Percentiles rank a stretch among this genome's conserved stretches.
Evolutionary conservation across 2,329 filamentous ascomycete genomes (phyloP).

Genomic region (Fusarium sp.): DNA sequence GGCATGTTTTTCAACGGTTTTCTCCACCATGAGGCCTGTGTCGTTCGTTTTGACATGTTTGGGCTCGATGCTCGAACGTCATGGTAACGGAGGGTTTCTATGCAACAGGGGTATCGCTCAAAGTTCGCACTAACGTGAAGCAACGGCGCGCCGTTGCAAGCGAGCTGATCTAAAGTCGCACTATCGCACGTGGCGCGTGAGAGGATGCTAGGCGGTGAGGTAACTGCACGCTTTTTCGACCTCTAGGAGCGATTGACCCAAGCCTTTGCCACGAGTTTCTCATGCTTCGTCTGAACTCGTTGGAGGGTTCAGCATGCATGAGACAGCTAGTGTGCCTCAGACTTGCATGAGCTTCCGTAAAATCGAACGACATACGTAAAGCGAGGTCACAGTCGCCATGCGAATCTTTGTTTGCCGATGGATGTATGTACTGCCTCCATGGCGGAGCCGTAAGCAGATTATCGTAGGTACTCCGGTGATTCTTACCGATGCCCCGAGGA

Average conservation of each 20-base stretch:
- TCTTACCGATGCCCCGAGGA: conserved; percentile 12
- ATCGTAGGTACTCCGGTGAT: conserved; percentile 11
- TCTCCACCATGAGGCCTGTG: conserved; percentile 19
- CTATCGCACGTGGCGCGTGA: conserved; percentile 34
- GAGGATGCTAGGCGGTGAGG: conserved; percentile 19
- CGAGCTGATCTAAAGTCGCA: conserved; percentile 22
- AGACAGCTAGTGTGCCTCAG: conserved; percentile 11
- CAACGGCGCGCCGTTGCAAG: conserved; percentile 32
- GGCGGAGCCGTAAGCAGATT: conserved; percentile 5
- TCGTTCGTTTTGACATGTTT: conserved; percentile 20
- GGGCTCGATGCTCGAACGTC: conserved; percentile 15
- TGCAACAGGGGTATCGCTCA: conserved; percentile 16
- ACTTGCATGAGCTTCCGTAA: conserved; percentile 25
- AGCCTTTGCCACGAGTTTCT: conserved; percentile 12
- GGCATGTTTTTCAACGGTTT: conserved; percentile 15
- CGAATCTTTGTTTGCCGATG: conserved; percentile 20
- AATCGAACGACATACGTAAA: conserved; percentile 16
- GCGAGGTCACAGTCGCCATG: conserved; percentile 4
- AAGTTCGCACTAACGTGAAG: conserved; percentile 24
- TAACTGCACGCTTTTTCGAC: conserved; percentile 7
- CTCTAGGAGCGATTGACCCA: conserved; percentile 4
- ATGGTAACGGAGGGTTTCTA: conserved; percentile 31
- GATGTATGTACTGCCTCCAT: conserved; percentile 1
- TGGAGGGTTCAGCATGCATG: conserved; percentile 14
- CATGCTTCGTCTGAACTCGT: conserved; percentile 23